phyloP scores from a whole-genome alignment of 176 grass and related monocot species.

The Oropetium thomaeum region DNA sequence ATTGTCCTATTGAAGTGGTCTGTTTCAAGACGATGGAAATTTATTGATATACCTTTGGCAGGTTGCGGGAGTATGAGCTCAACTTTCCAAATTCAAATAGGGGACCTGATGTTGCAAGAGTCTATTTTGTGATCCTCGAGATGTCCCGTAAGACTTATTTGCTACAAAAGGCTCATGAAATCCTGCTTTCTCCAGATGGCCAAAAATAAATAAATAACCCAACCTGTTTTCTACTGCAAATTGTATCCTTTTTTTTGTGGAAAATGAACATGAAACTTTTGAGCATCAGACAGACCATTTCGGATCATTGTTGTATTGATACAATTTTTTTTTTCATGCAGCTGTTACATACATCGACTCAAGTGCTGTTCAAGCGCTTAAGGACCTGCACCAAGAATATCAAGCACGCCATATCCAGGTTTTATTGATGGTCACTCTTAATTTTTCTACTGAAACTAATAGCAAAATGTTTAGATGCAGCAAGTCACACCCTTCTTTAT shows the following conservation, averaged over 20 bases:
- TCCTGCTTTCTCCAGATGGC: background rate
- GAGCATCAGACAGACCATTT: background rate
- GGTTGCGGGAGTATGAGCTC: conserved; percentile 88
- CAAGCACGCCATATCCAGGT: conserved; percentile 78
- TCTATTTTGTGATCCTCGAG: conserved; percentile 92
- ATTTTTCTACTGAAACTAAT: background rate
- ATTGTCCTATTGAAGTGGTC: background rate
- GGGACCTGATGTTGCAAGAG: conserved; percentile 68
- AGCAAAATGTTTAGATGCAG: background rate
- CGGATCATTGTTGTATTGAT: conserved; percentile 23
- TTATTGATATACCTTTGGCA: conserved; percentile 31
- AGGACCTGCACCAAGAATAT: conserved; percentile 92
- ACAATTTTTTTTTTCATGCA: conserved; percentile 25
- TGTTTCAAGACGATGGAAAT: conserved; percentile 16
- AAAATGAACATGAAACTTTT: background rate
- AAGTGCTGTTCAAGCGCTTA: conserved; percentile 93
- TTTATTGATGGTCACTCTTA: background rate
- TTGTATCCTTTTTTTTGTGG: background rate
- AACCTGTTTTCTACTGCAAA: background rate
- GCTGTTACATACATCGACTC: conserved; percentile 97
- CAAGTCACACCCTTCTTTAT: conserved; percentile 1
- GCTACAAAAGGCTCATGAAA: background rate
- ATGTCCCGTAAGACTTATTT: conserved; percentile 79
- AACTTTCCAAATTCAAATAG: conserved; percentile 61
- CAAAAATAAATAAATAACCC: too few species aligned